Conservation (phyloP, 1,284 basidiomycete species). For the Earliella scabrosa region DNA sequence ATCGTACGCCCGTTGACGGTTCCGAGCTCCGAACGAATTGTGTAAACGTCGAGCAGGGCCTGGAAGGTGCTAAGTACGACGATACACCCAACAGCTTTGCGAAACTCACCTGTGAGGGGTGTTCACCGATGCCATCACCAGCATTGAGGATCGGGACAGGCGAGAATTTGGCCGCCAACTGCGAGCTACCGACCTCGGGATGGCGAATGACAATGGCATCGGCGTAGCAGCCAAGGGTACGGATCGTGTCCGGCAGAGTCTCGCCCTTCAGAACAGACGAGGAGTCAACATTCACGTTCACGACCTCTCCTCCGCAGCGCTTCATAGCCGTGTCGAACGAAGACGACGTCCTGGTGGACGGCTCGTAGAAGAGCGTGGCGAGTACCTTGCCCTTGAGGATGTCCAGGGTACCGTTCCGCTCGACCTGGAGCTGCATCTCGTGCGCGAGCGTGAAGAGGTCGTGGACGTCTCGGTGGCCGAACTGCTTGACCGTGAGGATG, state of each 20-base stretch:
- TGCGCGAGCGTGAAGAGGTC: conserved; percentile 94
- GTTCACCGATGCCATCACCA: conserved; percentile 97
- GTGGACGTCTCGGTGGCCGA: conserved; percentile 90
- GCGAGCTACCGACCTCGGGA: conserved; percentile 91
- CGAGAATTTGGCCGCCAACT: conserved; percentile 91
- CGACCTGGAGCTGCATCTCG: conserved; percentile 96
- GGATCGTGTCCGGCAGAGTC: conserved; percentile 90
- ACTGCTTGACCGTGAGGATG: conserved; percentile 95
- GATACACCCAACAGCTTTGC: not conserved
- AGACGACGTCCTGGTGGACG: conserved; percentile 92
- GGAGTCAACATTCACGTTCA: conserved; percentile 79
- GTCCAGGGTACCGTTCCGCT: conserved; percentile 89
- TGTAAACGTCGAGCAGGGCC: conserved; percentile 94
- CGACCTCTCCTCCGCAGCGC: conserved; percentile 94
- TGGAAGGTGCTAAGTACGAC: conserved; percentile 31
- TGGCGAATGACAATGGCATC: conserved; percentile 97
- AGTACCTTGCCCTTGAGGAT: conserved; percentile 92
- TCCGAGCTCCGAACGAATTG: conserved; percentile 97
- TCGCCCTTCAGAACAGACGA: conserved; percentile 97
- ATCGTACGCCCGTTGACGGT: conserved; percentile 97
- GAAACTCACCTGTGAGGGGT: conserved; percentile 85
- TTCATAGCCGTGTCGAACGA: conserved; percentile 99
- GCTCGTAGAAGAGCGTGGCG: conserved; percentile 97
- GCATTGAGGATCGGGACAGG: conserved; percentile 97
- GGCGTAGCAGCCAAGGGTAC: conserved; percentile 95